A percentile compares a stretch with the other conserved stretches of the same genome.
Evolutionary conservation across 176 grass and related monocot species (phyloP).

Genomic region (Eremochloa ophiuroides): DNA sequence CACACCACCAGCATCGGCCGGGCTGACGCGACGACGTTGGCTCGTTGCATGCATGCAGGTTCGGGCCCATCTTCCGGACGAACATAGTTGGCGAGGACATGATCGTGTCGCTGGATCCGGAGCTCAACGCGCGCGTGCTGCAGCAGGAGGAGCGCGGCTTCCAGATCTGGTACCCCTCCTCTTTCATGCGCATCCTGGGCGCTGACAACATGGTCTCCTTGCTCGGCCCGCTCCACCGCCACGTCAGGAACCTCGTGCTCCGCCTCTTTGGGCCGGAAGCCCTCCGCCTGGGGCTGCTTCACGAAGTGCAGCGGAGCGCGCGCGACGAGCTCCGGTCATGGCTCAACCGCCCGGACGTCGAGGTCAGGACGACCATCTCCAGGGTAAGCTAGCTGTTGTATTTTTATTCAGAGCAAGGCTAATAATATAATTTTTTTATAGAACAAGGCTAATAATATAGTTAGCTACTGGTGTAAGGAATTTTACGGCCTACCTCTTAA

Average conservation of each 20-base stretch:
- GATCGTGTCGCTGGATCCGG: constrained; percentile 35
- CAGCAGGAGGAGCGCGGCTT: constrained; percentile 54
- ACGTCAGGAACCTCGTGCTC: constrained; percentile 32
- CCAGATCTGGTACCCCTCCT: constrained; percentile 50
- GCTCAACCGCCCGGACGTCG: constrained; percentile 20
- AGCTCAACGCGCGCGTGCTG: constrained; percentile 31
- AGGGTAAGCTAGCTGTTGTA: too few species aligned
- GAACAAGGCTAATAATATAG: too few species aligned
- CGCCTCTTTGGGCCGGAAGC: constrained; percentile 42
- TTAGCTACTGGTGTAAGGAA: too few species aligned
- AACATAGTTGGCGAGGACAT: constrained; percentile 38
- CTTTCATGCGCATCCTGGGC: constrained; percentile 49
- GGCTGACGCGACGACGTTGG: too few species aligned
- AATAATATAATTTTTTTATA: too few species aligned
- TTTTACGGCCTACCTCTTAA: too few species aligned
- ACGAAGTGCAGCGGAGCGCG: constrained; percentile 13
- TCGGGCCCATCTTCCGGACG: constrained; percentile 47
- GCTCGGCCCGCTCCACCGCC: constrained; percentile 47
- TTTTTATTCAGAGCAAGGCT: too few species aligned
- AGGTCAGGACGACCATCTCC: constrained; percentile 40
- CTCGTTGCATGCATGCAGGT: constrained; percentile 9
- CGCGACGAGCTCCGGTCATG: constrained; percentile 30
- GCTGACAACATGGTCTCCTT: constrained; percentile 10
- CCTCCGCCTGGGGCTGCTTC: constrained; percentile 24
- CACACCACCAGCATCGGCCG: too few species aligned